Conservation (phyloP, 2,329 filamentous ascomycete genomes). For the Penicillium sp. region DNA sequence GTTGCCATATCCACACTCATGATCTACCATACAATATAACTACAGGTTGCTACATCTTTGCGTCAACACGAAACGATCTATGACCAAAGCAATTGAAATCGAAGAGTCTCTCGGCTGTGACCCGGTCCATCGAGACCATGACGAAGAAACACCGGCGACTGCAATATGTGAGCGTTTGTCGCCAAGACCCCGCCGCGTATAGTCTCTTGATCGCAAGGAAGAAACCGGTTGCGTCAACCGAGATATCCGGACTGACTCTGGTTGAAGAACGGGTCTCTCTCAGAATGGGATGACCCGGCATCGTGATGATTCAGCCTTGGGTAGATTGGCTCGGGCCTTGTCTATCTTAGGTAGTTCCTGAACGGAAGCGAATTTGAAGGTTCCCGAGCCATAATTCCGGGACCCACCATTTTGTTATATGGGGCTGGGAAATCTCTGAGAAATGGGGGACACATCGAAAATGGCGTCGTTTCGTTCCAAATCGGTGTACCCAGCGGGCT, state of each 20-base stretch:
- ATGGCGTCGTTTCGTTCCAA: too few species aligned
- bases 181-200: not conserved
- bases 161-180: not conserved
- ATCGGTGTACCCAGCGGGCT: too few species aligned
- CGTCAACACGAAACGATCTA: not conserved
- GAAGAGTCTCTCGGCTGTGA: not conserved
- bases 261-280: slow-evolving; percentile 1
- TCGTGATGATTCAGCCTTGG: not conserved
- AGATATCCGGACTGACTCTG: not conserved
- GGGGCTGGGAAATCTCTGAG: not conserved
- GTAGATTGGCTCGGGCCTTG: not conserved
- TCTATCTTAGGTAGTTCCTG: slow-evolving; percentile 2
- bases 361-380: not conserved
- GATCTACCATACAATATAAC: not conserved
- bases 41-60: not conserved
- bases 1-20: not conserved
- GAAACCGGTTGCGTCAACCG: not conserved
- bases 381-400: not conserved
- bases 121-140: not conserved
- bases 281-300: not conserved
- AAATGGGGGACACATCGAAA: too few species aligned
- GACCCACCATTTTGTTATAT: slow-evolving; percentile 1
- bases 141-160: not conserved
- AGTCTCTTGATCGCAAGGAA: not conserved
- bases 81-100: slow-evolving; percentile 6